phyloP scores from a whole-genome alignment of 768 basidiomycete species.

The Psilocybe cubensis region DNA sequence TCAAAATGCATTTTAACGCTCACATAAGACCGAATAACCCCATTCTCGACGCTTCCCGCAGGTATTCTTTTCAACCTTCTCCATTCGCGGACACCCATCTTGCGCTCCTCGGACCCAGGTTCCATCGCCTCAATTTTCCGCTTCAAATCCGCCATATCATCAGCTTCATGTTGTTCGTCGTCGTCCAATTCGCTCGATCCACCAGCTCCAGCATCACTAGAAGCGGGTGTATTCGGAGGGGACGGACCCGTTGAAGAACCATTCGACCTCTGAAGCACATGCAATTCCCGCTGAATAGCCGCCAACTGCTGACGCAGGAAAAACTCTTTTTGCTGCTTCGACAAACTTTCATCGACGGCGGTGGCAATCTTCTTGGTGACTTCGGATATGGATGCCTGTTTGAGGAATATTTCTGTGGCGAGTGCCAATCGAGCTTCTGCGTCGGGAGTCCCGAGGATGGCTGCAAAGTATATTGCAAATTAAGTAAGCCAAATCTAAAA shows the following conservation, averaged over 20 bases:
- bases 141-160: constrained; percentile 75
- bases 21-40: constrained; percentile 85
- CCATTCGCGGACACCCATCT: constrained; percentile 83
- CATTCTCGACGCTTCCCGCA: constrained; percentile 87
- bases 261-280: constrained; percentile 47
- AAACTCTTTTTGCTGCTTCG: constrained; percentile 87
- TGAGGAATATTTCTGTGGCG: constrained; percentile 72
- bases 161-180: constrained; percentile 80
- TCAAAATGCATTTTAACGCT: constrained; percentile 32
- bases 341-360: constrained; percentile 82
- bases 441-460: constrained; percentile 62
- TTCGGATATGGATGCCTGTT: constrained; percentile 78
- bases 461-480: constrained; percentile 35
- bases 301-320: constrained; percentile 84
- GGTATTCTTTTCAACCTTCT: constrained; percentile 86
- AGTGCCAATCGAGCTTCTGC: constrained; percentile 65
- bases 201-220: constrained; percentile 19
- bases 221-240: constrained; percentile 14
- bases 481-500: constrained; percentile 2
- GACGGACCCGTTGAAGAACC: constrained; percentile 10
- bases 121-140: constrained; percentile 76
- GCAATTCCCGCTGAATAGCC: constrained; percentile 78
- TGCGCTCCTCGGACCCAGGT: constrained; percentile 76
- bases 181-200: constrained; percentile 41
- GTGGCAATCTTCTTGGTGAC: constrained; percentile 81